Evolutionary conservation across 805 yeast genomes (phyloP), one percentile per base, ranked within the genome.

Genomic region (Candida silvicultrix): DNA sequence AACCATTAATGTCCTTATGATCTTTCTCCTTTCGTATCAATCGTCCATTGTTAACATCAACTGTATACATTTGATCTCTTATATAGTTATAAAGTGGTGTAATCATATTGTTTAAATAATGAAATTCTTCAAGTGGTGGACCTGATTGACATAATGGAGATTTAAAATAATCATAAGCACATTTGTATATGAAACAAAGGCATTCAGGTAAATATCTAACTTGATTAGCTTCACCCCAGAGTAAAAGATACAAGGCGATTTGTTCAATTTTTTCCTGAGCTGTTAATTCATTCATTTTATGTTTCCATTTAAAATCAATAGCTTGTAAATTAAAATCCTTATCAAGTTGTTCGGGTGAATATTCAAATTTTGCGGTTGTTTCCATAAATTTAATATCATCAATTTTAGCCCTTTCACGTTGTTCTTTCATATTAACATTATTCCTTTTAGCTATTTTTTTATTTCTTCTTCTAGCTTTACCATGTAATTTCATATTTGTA

Each of bases 211-310:
- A 77, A 56, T 85, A 89, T 49, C 96, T 70, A 1, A 87, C 60
- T 54, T 88, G 90, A 57, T 86, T 87, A 0, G 96, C 89, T 62
- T 89, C 97, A 0, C 96, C 95, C 97, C 97, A 89, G 52, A 87
- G 78, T 51, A 87, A 63, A 15, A 89, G 68, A 56, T 82, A 89
- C 10, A 89, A 61, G 0, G 86, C 82, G 11, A 89, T 54, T 51
- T 89, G 96, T 23, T 73, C 68, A 5, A 79, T 68, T 48, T 78
- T 71, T 44, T 81, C 83, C 15, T 66, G 63, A 2, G 81, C 68
- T 0, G 75, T 55, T 41, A 76, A 62, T 0, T 64, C 56, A 23
- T 69, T 67, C 82, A 80, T 78, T 34, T 69, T 74, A 2, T 53
- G 49, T 7, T 66, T 65, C 89, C 86, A 81, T 44, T 71, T 70